A percentile compares a stretch with the other conserved stretches of the same genome.
Evolutionary conservation across 768 basidiomycete species (phyloP).

Genomic region (Chalciporus piperatus): DNA sequence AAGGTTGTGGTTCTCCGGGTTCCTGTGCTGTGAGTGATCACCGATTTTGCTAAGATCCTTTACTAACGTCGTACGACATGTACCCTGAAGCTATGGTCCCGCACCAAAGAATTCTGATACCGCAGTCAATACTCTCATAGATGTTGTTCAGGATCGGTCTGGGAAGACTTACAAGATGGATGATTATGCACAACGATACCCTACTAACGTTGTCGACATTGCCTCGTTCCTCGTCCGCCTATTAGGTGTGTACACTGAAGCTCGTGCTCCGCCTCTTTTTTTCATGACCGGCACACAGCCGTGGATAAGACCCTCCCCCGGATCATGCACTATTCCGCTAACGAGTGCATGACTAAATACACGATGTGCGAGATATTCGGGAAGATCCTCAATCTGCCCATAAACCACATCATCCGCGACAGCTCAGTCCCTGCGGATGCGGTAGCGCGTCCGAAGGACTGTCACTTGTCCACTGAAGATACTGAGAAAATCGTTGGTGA

Average conservation of each 20-base stretch:
- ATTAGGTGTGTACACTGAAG: constrained; percentile 44
- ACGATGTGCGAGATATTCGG: constrained; percentile 84
- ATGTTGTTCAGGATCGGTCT: constrained; percentile 82
- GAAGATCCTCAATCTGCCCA: constrained; percentile 64
- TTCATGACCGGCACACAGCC: constrained; percentile 24
- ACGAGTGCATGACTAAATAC: constrained; percentile 88
- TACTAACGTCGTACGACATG: neutral
- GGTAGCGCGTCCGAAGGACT: constrained; percentile 76
- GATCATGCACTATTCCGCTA: constrained; percentile 83
- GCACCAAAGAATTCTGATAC: constrained; percentile 81
- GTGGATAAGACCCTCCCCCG: constrained; percentile 34
- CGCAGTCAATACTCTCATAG: constrained; percentile 85
- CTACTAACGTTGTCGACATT: constrained; percentile 88
- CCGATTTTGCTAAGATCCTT: neutral
- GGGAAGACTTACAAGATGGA: constrained; percentile 95
- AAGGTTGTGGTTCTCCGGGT: constrained; percentile 76
- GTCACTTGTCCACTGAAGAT: constrained; percentile 71
- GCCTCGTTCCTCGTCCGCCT: constrained; percentile 81
- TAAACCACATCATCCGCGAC: constrained; percentile 74
- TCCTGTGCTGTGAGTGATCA: constrained; percentile 70
- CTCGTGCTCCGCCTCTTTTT: neutral
- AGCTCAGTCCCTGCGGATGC: constrained; percentile 63
- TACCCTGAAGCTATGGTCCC: constrained; percentile 71
- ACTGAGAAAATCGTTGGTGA: constrained; percentile 66
- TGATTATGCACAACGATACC: constrained; percentile 88